Conservation (phyloP, 345 rosid genomes). For the Triadica sebifera region DNA sequence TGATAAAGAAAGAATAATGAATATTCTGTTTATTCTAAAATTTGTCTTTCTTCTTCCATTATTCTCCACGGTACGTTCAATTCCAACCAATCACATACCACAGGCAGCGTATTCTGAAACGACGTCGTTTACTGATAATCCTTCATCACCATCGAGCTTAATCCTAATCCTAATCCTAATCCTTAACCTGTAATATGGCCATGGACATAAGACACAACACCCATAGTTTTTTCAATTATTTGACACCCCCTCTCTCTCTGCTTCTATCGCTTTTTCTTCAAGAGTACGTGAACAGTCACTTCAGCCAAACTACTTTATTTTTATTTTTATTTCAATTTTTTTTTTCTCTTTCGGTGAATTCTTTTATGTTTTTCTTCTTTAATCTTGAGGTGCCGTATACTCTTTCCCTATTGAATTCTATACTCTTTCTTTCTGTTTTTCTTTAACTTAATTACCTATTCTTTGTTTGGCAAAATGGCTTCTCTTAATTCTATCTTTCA, state of each 20-base stretch:
- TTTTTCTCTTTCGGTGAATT: background rate
- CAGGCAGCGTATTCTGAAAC: background rate
- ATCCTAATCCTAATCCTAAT: too few species aligned
- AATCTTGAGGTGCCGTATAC: conserved; percentile 28
- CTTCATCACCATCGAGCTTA: background rate
- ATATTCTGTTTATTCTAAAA: too few species aligned
- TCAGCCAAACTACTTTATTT: conserved; percentile 13
- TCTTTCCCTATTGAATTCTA: conserved; percentile 10
- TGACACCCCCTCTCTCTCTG: background rate
- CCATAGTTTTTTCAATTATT: background rate
- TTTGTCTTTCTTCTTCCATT: background rate
- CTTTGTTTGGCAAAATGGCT: conserved; percentile 43
- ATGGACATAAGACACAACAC: background rate
- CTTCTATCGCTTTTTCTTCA: conserved; percentile 34
- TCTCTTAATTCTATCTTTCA: conserved; percentile 52
- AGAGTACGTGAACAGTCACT: conserved; percentile 31
- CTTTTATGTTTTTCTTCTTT: background rate
- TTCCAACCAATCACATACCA: background rate
- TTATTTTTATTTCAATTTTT: background rate
- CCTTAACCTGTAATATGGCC: background rate
- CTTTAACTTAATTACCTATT: background rate
- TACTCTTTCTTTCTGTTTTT: background rate
- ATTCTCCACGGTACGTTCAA: conserved; percentile 4
- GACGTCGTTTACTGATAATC: background rate
- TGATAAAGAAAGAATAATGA: too few species aligned